phyloP scores from a whole-genome alignment of 83 land plant genomes.

The Thuja plicata region DNA sequence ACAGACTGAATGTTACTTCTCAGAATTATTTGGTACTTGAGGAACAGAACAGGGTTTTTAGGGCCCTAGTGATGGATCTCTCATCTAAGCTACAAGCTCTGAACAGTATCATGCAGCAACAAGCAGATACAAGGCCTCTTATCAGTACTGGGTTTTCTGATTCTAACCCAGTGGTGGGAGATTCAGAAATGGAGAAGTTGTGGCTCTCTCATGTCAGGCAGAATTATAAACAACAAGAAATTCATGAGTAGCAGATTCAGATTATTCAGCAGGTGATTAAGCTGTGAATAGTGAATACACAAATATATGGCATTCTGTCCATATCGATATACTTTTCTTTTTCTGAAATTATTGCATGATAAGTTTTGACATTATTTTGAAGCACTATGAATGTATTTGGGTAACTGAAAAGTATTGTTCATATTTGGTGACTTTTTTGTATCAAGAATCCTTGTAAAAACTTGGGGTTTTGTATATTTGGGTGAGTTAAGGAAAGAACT shows the following conservation, averaged over 20 bases:
- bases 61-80: conserved; percentile 31
- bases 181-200: background rate
- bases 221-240: background rate
- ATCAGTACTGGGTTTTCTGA: background rate
- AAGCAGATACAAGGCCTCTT: background rate
- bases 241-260: background rate
- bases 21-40: conserved; percentile 20
- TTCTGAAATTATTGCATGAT: background rate
- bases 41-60: conserved; percentile 28
- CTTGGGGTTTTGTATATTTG: no score
- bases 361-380: background rate
- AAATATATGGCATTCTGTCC: background rate
- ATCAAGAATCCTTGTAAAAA: background rate
- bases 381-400: background rate
- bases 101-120: conserved; percentile 13
- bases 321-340: no score
- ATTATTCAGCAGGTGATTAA: background rate
- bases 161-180: background rate
- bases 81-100: conserved; percentile 27
- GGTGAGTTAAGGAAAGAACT: no score
- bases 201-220: background rate
- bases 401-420: background rate
- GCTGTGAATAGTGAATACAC: background rate
- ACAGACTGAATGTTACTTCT: conserved; percentile 10
- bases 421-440: background rate